Evolutionary conservation across 345 rosid species (phyloP), one percentile per base, ranked within the genome.

Genomic region (Leavenworthia alabamica): DNA sequence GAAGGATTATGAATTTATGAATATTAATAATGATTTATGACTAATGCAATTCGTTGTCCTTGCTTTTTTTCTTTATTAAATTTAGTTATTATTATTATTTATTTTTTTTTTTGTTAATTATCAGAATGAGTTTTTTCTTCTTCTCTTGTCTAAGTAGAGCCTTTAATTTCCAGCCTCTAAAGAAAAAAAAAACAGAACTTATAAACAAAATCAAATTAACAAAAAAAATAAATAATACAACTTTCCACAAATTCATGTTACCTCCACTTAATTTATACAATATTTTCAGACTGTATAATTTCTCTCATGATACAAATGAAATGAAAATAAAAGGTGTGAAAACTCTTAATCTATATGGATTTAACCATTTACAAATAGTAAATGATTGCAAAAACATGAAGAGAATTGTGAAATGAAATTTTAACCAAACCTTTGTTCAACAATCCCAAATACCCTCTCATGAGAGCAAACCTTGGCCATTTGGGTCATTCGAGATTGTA

Each of bases 401-500:
- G 3, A 40, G 37, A 22, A 8, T 4, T 49, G 26, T 53, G 48
- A n/a, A 45, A 27, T 60, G 66, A 36, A 53, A 20, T 27, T 0
- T 22, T 20, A 33, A 47, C 20, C 37, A 31, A 39, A 27, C 31
- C 61, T 60, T 60, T 46, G n/a, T 54, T 63, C 64, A 71, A 71
- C 75, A 71, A 40, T 45, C 24, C 27, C 75, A 71, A 56, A 71
- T 71, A 47, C 41, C 57, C 10, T 52, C 75, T 52, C 75, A 50
- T 71, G 70, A 14, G 63, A 53, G 31, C 63, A 70, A 45, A 45
- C 28, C 63, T 37, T 55, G 68, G 26, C 26, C 60, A 40, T 35
- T 45, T n/a, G n/a, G 62, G 50, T 54, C 45, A 37, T 62, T 28
- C 6, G 56, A 55, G 46, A 56, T 29, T 27, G 62, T 41, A 70